These are phyloP conservation scores for Teunomyces gatunensis DNA, from an alignment of 805 yeast genomes.

Conservation along the genomic window DNA sequence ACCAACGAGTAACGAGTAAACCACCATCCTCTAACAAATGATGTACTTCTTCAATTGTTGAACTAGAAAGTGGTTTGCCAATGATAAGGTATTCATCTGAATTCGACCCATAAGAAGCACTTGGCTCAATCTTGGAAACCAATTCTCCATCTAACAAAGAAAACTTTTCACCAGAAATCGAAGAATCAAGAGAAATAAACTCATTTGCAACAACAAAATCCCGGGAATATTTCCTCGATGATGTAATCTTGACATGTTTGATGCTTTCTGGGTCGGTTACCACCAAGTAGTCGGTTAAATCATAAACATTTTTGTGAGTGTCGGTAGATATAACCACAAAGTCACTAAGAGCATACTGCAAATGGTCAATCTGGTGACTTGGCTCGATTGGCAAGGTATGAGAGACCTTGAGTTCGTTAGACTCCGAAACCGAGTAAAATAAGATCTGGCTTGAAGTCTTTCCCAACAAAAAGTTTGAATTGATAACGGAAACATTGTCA, in stretches of 20 bases:
- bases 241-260: slow-evolving; percentile 9
- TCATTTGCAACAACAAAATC: slow-evolving; percentile 1
- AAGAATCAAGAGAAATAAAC: slow-evolving; percentile 8
- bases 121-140: neutral
- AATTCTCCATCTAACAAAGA: slow-evolving; percentile 10
- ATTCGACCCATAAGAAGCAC: neutral
- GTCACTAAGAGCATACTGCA: slow-evolving; percentile 9
- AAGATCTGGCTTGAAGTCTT: neutral
- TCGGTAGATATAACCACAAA: slow-evolving; percentile 7
- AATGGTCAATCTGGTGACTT: neutral
- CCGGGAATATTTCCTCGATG: neutral
- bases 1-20: neutral
- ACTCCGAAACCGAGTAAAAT: slow-evolving; percentile 6
- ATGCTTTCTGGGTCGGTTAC: slow-evolving; percentile 15
- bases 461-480: slow-evolving; percentile 5
- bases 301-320: slow-evolving; percentile 10
- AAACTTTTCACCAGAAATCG: slow-evolving; percentile 7
- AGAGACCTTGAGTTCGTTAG: neutral
- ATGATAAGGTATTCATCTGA: slow-evolving; percentile 19
- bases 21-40: slow-evolving; percentile 29
- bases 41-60: slow-evolving; percentile 27
- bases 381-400: slow-evolving; percentile 1
- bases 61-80: slow-evolving; percentile 30
- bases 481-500: slow-evolving; percentile 5
- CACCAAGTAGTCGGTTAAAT: slow-evolving; percentile 21